Base-by-base conservation (phyloP, 768 basidiomycete species). In the Chalciporus pseudorubinellus region DNA sequence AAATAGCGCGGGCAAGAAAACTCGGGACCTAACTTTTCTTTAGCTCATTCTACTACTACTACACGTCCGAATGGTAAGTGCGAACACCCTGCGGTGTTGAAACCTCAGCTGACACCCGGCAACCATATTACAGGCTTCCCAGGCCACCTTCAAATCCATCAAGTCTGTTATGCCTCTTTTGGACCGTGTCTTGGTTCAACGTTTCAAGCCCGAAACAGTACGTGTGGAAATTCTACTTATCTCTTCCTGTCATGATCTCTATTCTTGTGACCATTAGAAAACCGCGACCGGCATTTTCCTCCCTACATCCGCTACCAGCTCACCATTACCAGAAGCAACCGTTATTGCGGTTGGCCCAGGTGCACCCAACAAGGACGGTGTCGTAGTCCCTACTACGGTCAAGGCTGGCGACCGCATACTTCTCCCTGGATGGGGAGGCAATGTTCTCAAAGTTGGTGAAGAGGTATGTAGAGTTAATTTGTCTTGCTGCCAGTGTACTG, bases 311-410 rank as follows among this genome's bases (percentile, higher is more conserved):
- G 84, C 89, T 6, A 93, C 91, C 22, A 81, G 70, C 58, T 83
- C 70, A 60, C 94, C 94, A 20, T 81, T 98, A n/a, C 94, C 95
- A 2, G 95, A 98, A 73, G 95, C 93, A 6, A 95, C 92, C 26
- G 95, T 97, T 65, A 87, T 98, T 67, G 91, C 97, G 22, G 87
- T 91, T 43, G 95, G 95, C 50, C 95, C 95, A 29, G 97, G 97
- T 28, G 89, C 89, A n/a, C 87, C 84, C 19, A 82, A 89, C 77
- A 92, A 92, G 76, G 82, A 91, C 2, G 95, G 95, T 29, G 67
- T 76, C 11, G 46, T 95, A 9, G 72, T 87, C 16, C 89, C 92
- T 3, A 82, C 86, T 6, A 68, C 74, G 16, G 95, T 98, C 42
- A 84, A 87, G 73, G 79, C 88, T 16, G 95, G 95, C 34, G 97